phyloP scores from a whole-genome alignment of 2,329 filamentous ascomycete species.

The Ceratocystis smalleyi region DNA sequence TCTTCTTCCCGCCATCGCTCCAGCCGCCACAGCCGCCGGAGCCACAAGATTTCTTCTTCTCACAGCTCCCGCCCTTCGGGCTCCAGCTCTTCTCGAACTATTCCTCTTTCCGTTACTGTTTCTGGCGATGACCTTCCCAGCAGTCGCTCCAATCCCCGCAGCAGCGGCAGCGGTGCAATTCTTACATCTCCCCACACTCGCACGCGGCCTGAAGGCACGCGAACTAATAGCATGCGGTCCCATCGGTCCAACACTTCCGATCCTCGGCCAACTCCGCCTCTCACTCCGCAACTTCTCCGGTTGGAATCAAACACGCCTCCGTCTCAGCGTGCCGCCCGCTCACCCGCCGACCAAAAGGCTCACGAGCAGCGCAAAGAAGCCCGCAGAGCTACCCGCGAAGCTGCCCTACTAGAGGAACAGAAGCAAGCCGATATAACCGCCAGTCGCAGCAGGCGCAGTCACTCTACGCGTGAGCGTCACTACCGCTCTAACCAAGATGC shows the following conservation, averaged over 20 bases:
- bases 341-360: background rate
- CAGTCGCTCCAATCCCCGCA: constrained; percentile 5
- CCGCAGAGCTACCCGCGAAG: background rate
- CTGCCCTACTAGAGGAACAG: background rate
- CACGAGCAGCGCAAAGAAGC: background rate
- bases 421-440: background rate
- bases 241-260: constrained; percentile 5
- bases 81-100: background rate
- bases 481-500: background rate
- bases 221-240: constrained; percentile 13
- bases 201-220: background rate
- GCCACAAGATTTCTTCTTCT: constrained; percentile 7
- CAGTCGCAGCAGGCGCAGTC: background rate
- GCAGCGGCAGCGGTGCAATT: background rate
- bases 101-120: background rate
- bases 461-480: background rate
- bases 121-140: constrained; percentile 11
- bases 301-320: constrained; percentile 10
- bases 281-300: background rate
- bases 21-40: constrained; percentile 5
- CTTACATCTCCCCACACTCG: background rate
- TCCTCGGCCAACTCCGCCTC: background rate
- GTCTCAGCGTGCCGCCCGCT: constrained; percentile 6
- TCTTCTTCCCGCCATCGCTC: constrained; percentile 2
- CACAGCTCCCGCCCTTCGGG: background rate